phyloP scores from a whole-genome alignment of 306 rosid genomes.

The Prunus kanzakura region DNA sequence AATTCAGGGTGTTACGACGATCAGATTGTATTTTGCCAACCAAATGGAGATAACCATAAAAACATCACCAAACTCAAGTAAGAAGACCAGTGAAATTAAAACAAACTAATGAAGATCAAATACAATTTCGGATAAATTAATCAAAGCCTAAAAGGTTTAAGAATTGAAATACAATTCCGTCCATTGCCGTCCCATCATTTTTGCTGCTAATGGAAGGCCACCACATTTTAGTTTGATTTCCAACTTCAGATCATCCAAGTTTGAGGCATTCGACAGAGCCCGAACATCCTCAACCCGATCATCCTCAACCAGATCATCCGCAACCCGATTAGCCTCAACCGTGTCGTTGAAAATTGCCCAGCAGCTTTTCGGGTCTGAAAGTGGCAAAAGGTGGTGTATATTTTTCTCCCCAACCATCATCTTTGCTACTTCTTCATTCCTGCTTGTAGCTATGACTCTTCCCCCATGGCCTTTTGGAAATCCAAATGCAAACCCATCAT shows the following conservation, averaged over 20 bases:
- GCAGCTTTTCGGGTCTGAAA: neutral
- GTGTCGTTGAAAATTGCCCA: conserved; percentile 18
- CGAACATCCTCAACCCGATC: neutral
- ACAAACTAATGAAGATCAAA: no score
- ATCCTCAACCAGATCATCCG: neutral
- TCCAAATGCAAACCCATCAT: neutral
- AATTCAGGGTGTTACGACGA: no score
- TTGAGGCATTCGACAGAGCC: no score
- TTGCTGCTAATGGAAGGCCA: neutral
- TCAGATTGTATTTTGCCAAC: no score
- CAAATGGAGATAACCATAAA: no score
- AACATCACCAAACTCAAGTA: no score
- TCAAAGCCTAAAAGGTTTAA: neutral
- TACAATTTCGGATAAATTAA: no score
- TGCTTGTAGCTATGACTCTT: conserved; percentile 21
- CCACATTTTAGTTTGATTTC: neutral
- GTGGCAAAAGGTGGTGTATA: conserved; percentile 8
- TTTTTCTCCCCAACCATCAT: conserved; percentile 17
- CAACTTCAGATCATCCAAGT: neutral
- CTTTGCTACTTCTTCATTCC: conserved; percentile 6
- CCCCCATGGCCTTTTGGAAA: conserved; percentile 29
- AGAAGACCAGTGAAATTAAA: no score
- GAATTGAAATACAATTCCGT: no score
- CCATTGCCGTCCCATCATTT: neutral
- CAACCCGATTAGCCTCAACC: neutral